phyloP scores from a whole-genome alignment of 208 protist genomes.

The Balamuthia mandrillaris region DNA sequence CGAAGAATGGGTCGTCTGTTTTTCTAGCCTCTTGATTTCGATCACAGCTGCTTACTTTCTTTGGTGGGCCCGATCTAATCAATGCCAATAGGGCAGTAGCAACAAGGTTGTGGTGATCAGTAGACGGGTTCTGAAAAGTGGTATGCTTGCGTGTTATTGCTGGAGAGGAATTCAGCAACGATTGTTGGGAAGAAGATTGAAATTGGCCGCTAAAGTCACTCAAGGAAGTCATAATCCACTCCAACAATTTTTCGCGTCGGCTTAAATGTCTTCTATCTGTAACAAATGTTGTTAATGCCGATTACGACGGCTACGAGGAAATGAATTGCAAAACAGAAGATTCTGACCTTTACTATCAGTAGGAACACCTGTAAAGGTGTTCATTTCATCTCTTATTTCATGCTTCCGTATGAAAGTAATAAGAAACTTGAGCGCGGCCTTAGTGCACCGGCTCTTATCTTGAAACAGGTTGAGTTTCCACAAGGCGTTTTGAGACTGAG shows the following conservation, averaged over 20 bases:
- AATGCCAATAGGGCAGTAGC: no score
- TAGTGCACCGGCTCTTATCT: background rate
- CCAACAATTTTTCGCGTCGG: background rate
- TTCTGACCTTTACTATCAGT: background rate
- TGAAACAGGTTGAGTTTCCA: constrained; percentile 13
- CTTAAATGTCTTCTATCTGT: background rate
- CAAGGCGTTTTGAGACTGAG: background rate
- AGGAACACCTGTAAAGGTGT: background rate
- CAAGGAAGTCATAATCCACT: background rate
- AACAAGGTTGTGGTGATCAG: no score
- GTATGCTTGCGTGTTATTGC: no score
- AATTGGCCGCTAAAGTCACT: no score
- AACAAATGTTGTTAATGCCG: background rate
- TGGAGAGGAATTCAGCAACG: no score
- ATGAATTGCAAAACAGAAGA: background rate
- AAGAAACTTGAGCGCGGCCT: constrained; percentile 3
- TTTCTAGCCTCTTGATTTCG: no score
- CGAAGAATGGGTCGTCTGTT: no score
- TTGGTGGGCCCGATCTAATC: no score
- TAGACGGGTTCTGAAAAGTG: no score
- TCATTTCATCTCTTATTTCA: constrained; percentile 12
- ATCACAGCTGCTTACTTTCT: no score
- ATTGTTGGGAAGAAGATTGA: no score
- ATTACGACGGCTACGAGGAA: background rate
- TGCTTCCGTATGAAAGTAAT: background rate